Percentiles rank a stretch among this genome's conserved stretches.
These are phyloP conservation scores for Botrytis medusae DNA, from an alignment of 2,329 filamentous ascomycete genomes.

Conservation along the genomic window DNA sequence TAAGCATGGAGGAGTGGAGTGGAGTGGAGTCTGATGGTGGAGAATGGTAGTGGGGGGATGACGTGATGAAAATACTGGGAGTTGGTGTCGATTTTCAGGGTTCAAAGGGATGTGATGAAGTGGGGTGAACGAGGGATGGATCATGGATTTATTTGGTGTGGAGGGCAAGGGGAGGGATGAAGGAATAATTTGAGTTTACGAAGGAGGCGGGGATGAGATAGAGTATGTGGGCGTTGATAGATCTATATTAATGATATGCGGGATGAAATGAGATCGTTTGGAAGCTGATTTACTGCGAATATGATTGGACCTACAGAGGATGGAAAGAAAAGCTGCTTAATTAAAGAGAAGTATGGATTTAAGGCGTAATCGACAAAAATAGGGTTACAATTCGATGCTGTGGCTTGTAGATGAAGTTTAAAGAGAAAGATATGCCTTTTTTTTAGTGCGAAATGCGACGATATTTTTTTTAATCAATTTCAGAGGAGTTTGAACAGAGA, in stretches of 20 bases:
- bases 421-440: not conserved
- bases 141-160: not conserved
- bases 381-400: not conserved
- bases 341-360: not conserved
- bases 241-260: not conserved
- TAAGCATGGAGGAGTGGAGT: not conserved
- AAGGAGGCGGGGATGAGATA: not conserved
- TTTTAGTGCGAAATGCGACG: not conserved
- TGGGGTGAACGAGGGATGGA: not conserved
- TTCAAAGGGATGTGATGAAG: not conserved
- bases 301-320: not conserved
- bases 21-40: not conserved
- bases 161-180: not conserved
- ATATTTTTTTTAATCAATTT: not conserved
- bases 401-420: not conserved
- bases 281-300: not conserved
- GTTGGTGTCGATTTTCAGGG: not conserved
- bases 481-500: not conserved
- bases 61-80: not conserved
- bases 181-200: not conserved
- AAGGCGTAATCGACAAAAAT: not conserved
- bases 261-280: not conserved
- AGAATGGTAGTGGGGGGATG: not conserved
- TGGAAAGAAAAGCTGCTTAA: not conserved
- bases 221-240: not conserved